A percentile compares a stretch with the other conserved stretches of the same genome.
Conservation (phyloP, 2,329 filamentous ascomycete species). For the Cephalotrichum gorgonifer region DNA sequence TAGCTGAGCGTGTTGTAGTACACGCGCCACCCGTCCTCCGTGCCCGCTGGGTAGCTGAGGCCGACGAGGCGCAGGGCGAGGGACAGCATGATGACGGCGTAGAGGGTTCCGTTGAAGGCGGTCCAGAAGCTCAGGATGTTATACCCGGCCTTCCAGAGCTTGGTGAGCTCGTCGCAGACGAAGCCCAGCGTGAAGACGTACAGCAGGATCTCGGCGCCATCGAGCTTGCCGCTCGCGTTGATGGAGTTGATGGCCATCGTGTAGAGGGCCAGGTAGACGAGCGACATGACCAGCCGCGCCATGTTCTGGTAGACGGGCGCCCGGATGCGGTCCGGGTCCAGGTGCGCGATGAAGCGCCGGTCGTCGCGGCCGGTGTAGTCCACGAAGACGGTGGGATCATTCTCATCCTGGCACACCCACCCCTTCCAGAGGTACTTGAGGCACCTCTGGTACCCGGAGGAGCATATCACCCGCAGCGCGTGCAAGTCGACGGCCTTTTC, state of each 20-base stretch:
- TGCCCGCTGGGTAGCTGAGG: conserved; percentile 39
- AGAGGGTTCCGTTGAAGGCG: conserved; percentile 80
- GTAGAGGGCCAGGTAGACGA: conserved; percentile 76
- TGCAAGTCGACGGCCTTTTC: conserved; percentile 92
- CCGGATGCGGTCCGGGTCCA: conserved; percentile 91
- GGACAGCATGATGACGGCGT: conserved; percentile 66
- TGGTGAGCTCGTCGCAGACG: conserved; percentile 75
- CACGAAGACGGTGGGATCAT: conserved; percentile 81
- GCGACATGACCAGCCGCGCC: conserved; percentile 73
- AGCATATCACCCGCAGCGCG: conserved; percentile 78
- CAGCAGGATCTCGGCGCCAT: conserved; percentile 70
- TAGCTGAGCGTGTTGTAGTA: conserved; percentile 76
- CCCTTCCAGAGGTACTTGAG: conserved; percentile 88
- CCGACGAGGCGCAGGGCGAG: conserved; percentile 73
- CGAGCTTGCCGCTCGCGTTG: conserved; percentile 74
- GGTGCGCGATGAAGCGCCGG: conserved; percentile 65
- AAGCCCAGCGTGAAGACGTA: conserved; percentile 91
- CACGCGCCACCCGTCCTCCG: conserved; percentile 27
- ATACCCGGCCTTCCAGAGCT: conserved; percentile 88
- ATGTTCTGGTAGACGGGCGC: conserved; percentile 88
- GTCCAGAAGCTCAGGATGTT: conserved; percentile 96
- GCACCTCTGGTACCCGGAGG: conserved; percentile 91
- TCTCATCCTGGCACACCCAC: conserved; percentile 93
- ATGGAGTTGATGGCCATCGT: conserved; percentile 91
- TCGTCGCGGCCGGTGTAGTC: conserved; percentile 78